Evolutionary conservation across 176 grass and related monocot genomes (phyloP).

Genomic region (Avena insularis): DNA sequence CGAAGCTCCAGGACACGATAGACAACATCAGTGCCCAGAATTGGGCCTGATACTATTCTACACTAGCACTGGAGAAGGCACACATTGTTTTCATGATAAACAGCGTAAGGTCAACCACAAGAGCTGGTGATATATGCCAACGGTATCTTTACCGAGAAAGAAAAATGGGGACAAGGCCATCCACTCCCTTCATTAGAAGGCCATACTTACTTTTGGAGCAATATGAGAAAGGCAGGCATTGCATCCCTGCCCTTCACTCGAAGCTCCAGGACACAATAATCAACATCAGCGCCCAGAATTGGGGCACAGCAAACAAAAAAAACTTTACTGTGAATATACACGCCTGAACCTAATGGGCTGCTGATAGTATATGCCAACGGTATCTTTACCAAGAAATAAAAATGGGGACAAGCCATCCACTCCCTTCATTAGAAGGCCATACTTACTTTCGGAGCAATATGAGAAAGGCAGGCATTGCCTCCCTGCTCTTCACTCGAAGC

Average conservation of each 20-base stretch:
- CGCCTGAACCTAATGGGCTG: not conserved
- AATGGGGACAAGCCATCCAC: conserved; percentile 29
- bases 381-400: conserved; percentile 41
- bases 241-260: conserved; percentile 55
- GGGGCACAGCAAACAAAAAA: not conserved
- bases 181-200: conserved; percentile 17
- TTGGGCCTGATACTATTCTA: not conserved
- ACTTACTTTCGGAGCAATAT: conserved; percentile 51
- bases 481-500: conserved; percentile 63
- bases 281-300: not conserved
- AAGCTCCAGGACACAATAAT: conserved; percentile 25
- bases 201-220: conserved; percentile 45
- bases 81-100: not conserved
- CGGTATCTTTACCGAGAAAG: conserved; percentile 40
- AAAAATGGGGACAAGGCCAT: conserved; percentile 15
- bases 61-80: not conserved
- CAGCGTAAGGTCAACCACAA: not conserved
- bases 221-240: conserved; percentile 59
- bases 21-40: not conserved
- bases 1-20: conserved; percentile 37
- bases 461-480: conserved; percentile 63
- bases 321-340: not conserved
- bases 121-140: conserved; percentile 27
- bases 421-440: conserved; percentile 20
- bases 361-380: conserved; percentile 41